phyloP scores from a whole-genome alignment of 2,329 filamentous ascomycete species.

The Aspergillus sp. region DNA sequence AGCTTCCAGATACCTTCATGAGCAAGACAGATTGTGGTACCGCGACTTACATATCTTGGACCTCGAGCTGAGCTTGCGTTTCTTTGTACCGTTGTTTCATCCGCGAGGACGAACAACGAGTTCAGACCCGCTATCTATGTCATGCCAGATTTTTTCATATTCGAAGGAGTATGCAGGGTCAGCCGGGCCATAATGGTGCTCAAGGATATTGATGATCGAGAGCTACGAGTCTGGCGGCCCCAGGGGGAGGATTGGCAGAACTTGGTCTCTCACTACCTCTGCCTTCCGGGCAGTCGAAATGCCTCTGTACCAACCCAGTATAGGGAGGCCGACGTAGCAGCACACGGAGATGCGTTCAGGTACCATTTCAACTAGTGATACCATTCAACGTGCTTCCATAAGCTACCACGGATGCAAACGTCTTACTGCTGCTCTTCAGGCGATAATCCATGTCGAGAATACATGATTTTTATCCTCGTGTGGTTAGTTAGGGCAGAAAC shows the following conservation, averaged over 20 bases:
- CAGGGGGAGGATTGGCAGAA: neutral
- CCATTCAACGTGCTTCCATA: neutral
- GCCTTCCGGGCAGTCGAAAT: neutral
- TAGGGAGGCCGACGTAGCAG: neutral
- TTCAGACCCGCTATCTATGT: neutral
- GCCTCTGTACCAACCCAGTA: neutral
- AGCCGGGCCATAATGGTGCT: neutral
- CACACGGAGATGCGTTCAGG: neutral
- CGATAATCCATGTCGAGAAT: neutral
- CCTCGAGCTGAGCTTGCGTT: neutral
- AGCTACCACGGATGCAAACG: neutral
- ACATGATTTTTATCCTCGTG: neutral
- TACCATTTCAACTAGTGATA: neutral
- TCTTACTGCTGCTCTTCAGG: neutral
- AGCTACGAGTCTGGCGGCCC: neutral
- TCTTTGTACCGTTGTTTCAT: neutral
- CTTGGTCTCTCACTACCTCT: neutral
- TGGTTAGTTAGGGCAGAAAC: too few relatives aligned
- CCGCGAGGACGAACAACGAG: neutral
- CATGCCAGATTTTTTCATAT: neutral
- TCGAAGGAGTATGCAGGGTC: neutral
- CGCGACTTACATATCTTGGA: neutral
- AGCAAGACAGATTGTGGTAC: neutral
- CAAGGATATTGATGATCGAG: neutral
- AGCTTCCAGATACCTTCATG: neutral